Conservation (phyloP, 805 yeast genomes). For the Diddensiella santjacobensis region DNA sequence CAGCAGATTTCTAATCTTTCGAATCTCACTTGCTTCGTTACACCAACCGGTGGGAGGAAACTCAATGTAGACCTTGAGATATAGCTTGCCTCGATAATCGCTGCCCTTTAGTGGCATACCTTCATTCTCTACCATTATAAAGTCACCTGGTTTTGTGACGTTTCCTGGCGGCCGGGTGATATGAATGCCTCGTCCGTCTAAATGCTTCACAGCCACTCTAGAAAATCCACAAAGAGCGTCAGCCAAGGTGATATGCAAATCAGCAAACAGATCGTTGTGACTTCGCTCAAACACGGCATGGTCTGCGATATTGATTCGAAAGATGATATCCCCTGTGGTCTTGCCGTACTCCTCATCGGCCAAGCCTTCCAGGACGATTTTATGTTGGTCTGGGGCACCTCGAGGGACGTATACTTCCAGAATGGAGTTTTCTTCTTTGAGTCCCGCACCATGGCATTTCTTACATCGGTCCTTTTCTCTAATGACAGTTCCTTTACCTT, state of each 20-base stretch:
- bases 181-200: slow-evolving; percentile 73
- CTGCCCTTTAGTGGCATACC: slow-evolving; percentile 72
- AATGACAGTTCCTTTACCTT: slow-evolving; percentile 61
- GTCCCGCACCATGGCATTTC: slow-evolving; percentile 63
- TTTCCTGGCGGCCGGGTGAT: slow-evolving; percentile 63
- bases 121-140: slow-evolving; percentile 58
- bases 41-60: slow-evolving; percentile 88
- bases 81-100: slow-evolving; percentile 60
- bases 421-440: slow-evolving; percentile 60
- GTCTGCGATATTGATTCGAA: slow-evolving; percentile 51
- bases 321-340: slow-evolving; percentile 71
- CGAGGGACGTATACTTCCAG: slow-evolving; percentile 72
- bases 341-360: slow-evolving; percentile 75
- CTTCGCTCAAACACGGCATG: slow-evolving; percentile 52
- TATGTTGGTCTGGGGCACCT: slow-evolving; percentile 64
- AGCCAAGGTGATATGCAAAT: slow-evolving; percentile 57
- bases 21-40: slow-evolving; percentile 59
- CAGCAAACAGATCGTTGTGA: slow-evolving; percentile 56
- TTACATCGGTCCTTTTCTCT: slow-evolving; percentile 72
- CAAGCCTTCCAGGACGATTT: slow-evolving; percentile 57
- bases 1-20: slow-evolving; percentile 25
- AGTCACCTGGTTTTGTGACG: slow-evolving; percentile 74
- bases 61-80: slow-evolving; percentile 63
- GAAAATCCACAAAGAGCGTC: slow-evolving; percentile 86
- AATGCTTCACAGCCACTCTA: slow-evolving; percentile 58